Percentiles rank a stretch among this genome's conserved stretches.
Conservation (phyloP, 2,329 filamentous ascomycete genomes). For the Grosmannia serpens region DNA sequence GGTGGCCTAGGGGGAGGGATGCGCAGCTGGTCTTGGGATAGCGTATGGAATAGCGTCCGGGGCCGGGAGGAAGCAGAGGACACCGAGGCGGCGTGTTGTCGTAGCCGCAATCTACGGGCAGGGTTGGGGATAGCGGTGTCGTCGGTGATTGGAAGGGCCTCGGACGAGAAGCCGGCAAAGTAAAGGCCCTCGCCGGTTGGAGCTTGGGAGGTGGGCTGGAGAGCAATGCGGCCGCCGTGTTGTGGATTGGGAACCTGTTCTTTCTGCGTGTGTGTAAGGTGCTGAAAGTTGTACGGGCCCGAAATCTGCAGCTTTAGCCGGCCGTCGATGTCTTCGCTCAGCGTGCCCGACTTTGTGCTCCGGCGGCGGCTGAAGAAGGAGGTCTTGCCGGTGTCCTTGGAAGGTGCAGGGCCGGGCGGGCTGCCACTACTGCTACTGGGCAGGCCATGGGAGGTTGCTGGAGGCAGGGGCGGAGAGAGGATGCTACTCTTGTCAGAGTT, state of each 20-base stretch:
- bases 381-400: conserved; percentile 32
- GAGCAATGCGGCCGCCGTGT: conserved; percentile 25
- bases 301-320: conserved; percentile 43
- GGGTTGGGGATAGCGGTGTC: neutral
- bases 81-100: conserved; percentile 17
- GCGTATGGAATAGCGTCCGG: conserved; percentile 29
- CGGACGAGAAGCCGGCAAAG: conserved; percentile 38
- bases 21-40: conserved; percentile 39
- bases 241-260: conserved; percentile 32
- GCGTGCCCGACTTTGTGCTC: conserved; percentile 19
- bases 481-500: conserved; percentile 18
- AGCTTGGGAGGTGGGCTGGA: conserved; percentile 24
- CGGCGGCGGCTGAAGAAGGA: conserved; percentile 41
- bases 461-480: conserved; percentile 11
- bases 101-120: conserved; percentile 16
- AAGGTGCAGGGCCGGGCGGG: neutral
- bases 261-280: conserved; percentile 46
- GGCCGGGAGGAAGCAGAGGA: conserved; percentile 12
- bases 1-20: conserved; percentile 37
- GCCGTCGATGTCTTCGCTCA: conserved; percentile 16
- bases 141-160: conserved; percentile 20
- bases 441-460: conserved; percentile 19
- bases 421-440: neutral
- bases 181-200: conserved; percentile 29
- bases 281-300: conserved; percentile 55